Conservation (phyloP, 106 monocot species). For the Amphibolis antarctica region DNA sequence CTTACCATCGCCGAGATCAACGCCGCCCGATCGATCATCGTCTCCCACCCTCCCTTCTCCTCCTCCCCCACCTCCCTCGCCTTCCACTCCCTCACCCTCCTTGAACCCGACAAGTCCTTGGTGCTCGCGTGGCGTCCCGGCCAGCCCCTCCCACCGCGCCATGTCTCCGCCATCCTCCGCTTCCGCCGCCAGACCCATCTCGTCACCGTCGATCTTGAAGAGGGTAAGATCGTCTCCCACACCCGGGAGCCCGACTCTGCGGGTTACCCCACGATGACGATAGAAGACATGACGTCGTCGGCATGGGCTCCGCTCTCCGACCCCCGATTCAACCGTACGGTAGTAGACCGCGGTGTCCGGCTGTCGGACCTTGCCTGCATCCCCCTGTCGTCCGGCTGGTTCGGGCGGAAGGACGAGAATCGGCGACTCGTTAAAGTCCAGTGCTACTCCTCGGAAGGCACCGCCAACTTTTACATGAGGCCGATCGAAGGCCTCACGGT, state of each 20-base stretch:
- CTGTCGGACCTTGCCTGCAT: conserved; percentile 78
- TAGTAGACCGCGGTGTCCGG: conserved; percentile 46
- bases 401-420: conserved; percentile 31
- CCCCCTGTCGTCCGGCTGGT: conserved; percentile 81
- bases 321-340: conserved; percentile 41
- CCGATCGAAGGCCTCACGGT: conserved; percentile 94
- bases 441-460: conserved; percentile 75
- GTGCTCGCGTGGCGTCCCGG: conserved; percentile 33
- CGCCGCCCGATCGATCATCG: conserved; percentile 36
- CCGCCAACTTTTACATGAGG: conserved; percentile 98
- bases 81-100: conserved; percentile 69
- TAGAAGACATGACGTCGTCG: conserved; percentile 57
- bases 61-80: conserved; percentile 50
- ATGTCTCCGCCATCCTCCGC: conserved; percentile 35
- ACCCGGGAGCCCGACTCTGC: conserved; percentile 8
- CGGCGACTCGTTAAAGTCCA: conserved; percentile 67
- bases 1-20: conserved; percentile 52
- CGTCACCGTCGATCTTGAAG: conserved; percentile 32
- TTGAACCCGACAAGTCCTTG: conserved; percentile 44
- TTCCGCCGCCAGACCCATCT: conserved; percentile 23
- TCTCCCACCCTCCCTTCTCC: conserved; percentile 47
- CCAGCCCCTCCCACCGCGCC: conserved; percentile 33
- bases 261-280: conserved; percentile 69
- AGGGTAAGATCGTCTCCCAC: conserved; percentile 15
- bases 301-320: conserved; percentile 45